Conservation (phyloP, 2,329 filamentous ascomycete genomes). For the Claviceps capensis region DNA sequence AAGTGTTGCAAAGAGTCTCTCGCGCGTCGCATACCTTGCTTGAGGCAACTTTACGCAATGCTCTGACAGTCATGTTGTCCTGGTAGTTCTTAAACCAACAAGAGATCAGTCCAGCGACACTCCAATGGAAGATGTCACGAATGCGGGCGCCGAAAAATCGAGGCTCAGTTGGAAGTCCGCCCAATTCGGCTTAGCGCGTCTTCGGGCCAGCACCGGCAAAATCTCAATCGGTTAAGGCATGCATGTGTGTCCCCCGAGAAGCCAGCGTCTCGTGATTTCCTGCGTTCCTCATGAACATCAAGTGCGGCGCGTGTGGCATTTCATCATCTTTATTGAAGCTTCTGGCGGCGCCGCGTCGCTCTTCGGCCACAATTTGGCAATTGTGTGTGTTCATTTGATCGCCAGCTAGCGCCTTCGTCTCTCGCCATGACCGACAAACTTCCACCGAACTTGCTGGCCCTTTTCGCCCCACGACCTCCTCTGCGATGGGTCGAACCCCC, state of each 20-base stretch:
- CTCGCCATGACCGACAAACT: constrained; percentile 83
- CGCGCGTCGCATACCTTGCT: constrained; percentile 31
- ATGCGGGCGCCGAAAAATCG: constrained; percentile 3
- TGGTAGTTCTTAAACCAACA: constrained; percentile 16
- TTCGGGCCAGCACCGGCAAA: constrained; percentile 12
- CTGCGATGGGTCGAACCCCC: constrained; percentile 75
- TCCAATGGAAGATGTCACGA: constrained; percentile 9
- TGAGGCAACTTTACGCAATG: constrained; percentile 35
- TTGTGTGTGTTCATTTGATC: background rate
- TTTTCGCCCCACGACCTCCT: constrained; percentile 89
- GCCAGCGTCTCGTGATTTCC: constrained; percentile 10
- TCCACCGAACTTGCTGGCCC: constrained; percentile 77
- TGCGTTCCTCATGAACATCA: constrained; percentile 3
- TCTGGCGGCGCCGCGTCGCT: background rate
- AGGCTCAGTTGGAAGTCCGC: constrained; percentile 3
- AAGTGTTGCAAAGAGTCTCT: background rate
- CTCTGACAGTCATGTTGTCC: constrained; percentile 41
- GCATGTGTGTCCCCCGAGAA: constrained; percentile 2
- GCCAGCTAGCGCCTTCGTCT: background rate
- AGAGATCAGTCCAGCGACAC: constrained; percentile 12
- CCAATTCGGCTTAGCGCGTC: constrained; percentile 14
- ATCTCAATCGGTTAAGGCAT: background rate
- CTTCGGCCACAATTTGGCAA: background rate
- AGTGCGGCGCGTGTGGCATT: constrained; percentile 7
- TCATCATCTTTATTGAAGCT: background rate